Evolutionary conservation across 805 yeast species (phyloP).

Genomic region (Pichia californica): DNA sequence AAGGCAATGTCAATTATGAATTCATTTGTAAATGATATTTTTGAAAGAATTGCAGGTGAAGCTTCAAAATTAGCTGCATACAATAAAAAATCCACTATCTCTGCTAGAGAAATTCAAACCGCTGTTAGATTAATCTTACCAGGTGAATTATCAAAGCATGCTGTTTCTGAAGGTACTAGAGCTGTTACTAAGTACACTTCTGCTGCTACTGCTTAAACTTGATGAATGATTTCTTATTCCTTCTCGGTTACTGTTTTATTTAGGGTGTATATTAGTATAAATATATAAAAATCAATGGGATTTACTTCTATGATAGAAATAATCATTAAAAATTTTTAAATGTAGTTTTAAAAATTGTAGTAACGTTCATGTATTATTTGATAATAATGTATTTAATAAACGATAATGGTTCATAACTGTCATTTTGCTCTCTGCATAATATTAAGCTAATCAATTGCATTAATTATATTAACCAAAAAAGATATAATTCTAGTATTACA

Average conservation of each 20-base stretch:
- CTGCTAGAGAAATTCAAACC: slow-evolving; percentile 97
- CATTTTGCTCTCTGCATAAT: too few species aligned
- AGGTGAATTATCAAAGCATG: slow-evolving; percentile 98
- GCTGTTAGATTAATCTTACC: slow-evolving; percentile 97
- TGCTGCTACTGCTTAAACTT: slow-evolving; percentile 34
- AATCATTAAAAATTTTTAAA: too few species aligned
- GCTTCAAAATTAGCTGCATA: slow-evolving; percentile 98
- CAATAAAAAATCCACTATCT: slow-evolving; percentile 96
- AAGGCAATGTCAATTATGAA: slow-evolving; percentile 98
- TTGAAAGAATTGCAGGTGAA: slow-evolving; percentile 96
- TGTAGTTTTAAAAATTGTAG: too few species aligned
- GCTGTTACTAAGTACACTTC: slow-evolving; percentile 96
- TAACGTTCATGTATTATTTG: too few species aligned
- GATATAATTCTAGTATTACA: too few species aligned
- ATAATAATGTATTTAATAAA: too few species aligned
- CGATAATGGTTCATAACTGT: too few species aligned
- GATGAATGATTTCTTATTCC: slow-evolving; percentile 32
- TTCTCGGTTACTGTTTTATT: slow-evolving; percentile 18
- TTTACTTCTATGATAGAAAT: slow-evolving; percentile 4
- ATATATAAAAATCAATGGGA: slow-evolving; percentile 10
- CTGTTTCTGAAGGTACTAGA: slow-evolving; percentile 98
- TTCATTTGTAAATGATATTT: slow-evolving; percentile 96
- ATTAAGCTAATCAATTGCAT: too few species aligned
- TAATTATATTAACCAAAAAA: too few species aligned
- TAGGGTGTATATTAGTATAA: slow-evolving; percentile 33